Base-by-base conservation (phyloP, 202 grass and related monocot genomes). In the Elaeis oleifera region DNA sequence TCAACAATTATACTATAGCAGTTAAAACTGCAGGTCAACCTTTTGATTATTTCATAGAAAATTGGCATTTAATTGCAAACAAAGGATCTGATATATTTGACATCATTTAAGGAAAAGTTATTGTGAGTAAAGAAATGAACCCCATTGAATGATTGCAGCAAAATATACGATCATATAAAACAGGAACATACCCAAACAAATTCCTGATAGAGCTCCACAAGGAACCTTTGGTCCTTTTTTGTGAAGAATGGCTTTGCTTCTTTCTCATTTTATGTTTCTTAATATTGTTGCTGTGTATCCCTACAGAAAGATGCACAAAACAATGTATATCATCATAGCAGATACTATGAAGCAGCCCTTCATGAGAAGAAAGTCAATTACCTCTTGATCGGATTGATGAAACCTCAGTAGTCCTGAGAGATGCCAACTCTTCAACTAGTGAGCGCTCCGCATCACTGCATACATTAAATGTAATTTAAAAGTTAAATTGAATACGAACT, bases 181-280 rank as follows among this genome's bases (percentile, higher is more conserved):
- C 23, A 54, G 55, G n/a, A 63, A 60, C 64, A 39, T 71, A 89
- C 91, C 91, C 63, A 77, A 96, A 96, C 32, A 89, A 69, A 75
- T 88, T 88, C 73, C 71, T 77, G 60, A 96, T 49, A 15, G 50
- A 83, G 39, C 60, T 69, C 84, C 60, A 89, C 16, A 85, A 63
- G 49, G 86, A 84, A 28, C 44, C 27, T 75, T 81, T 78, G 51
- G 71, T 83, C 73, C 53, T 61, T 74, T 51, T 48, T 5, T 6
- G 51, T 6, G 58, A 64, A 75, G 59, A 51, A 50, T 21, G 57
- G 4, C 73, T 70, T 74, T 32, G 25, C 77, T 28, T 74, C 59
- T 1, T 54, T 44, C 29, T 24, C 15, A 26, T 57, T 44, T 44
- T 44, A 0, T 44, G 39, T 13, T 71, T 53, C 2, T 58, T 53